phyloP scores from a whole-genome alignment of 1,139 yeast species.

The Pichia sp. region DNA sequence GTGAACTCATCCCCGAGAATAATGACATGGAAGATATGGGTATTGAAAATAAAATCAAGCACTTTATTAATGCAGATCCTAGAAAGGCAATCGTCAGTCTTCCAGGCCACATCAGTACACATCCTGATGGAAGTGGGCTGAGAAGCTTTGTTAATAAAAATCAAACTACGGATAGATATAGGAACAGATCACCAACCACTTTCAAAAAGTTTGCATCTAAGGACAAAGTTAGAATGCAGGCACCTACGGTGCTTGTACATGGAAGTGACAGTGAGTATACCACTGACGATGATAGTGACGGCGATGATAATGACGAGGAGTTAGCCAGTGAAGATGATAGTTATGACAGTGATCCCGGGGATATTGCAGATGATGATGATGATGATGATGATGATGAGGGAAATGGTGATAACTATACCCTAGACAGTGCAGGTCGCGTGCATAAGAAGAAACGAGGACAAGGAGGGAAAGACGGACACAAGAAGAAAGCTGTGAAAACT shows the following conservation, averaged over 20 bases:
- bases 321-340: neutral
- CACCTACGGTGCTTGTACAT: constrained; percentile 5
- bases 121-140: neutral
- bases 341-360: constrained; percentile 5
- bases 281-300: neutral
- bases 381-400: constrained; percentile 8
- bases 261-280: constrained; percentile 4
- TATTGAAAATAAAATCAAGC: constrained; percentile 21
- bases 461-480: neutral
- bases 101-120: no score
- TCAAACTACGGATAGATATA: neutral
- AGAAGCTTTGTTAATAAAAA: neutral
- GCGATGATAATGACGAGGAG: no score
- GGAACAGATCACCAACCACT: neutral
- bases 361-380: constrained; percentile 7
- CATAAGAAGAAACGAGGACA: neutral
- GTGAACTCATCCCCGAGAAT: constrained; percentile 20
- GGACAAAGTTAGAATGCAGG: neutral
- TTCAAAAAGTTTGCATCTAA: neutral
- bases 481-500: neutral
- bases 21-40: constrained; percentile 7
- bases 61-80: constrained; percentile 21
- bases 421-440: constrained; percentile 1
- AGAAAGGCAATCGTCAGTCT: constrained; percentile 14
- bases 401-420: constrained; percentile 1